These are phyloP conservation scores for Rhazya stricta DNA, from an alignment of 257 asterid genomes.

Conservation along the genomic window DNA sequence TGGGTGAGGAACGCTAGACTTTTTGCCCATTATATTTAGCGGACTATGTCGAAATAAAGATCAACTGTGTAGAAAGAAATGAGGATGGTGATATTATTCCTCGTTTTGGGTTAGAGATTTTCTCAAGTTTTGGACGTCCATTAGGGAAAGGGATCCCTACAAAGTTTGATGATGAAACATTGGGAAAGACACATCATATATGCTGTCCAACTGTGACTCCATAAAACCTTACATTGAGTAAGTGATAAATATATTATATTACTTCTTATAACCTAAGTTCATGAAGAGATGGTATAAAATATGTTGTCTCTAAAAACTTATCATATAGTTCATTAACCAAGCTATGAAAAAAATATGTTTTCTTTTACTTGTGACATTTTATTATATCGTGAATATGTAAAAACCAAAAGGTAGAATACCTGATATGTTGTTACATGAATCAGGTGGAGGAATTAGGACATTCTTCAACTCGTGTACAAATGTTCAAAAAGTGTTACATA, in stretches of 20 bases:
- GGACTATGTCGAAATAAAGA: background rate
- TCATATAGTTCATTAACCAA: too few species aligned
- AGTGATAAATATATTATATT: background rate
- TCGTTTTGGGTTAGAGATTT: background rate
- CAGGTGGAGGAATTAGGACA: too few species aligned
- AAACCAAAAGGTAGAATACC: too few species aligned
- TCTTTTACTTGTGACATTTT: too few species aligned
- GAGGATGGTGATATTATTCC: background rate
- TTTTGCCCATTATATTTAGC: background rate
- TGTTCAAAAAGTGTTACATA: too few species aligned
- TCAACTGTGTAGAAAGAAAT: background rate
- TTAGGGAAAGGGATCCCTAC: background rate
- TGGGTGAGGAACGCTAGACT: background rate
- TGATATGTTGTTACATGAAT: too few species aligned
- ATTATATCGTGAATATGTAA: too few species aligned
- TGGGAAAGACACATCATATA: conserved; percentile 5
- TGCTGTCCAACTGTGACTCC: background rate
- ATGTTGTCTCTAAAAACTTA: too few species aligned
- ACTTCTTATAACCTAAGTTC: too few species aligned
- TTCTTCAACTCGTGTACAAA: too few species aligned
- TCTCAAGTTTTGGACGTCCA: background rate
- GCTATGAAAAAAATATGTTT: too few species aligned
- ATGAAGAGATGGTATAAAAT: too few species aligned
- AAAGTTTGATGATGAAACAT: background rate
- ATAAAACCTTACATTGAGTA: background rate